These are phyloP conservation scores for Fusarium torreyae DNA, from an alignment of 2,329 filamentous ascomycete genomes.

Conservation along the genomic window DNA sequence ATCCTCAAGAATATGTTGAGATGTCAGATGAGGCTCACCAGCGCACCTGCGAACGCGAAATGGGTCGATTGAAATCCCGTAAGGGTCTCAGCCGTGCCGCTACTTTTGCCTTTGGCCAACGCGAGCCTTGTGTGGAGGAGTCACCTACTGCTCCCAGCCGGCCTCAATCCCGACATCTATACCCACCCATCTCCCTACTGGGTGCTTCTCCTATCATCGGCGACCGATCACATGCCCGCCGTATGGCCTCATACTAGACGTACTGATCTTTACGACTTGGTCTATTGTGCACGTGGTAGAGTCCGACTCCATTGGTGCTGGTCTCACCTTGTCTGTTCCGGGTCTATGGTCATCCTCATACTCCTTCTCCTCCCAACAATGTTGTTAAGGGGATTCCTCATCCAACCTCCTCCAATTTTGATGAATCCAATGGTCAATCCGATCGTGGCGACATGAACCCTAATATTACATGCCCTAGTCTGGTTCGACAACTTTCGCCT, in stretches of 20 bases:
- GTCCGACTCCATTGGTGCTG: slow-evolving; percentile 47
- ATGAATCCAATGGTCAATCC: slow-evolving; percentile 28
- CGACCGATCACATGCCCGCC: slow-evolving; percentile 70
- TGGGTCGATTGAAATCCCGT: slow-evolving; percentile 92
- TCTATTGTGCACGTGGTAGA: slow-evolving; percentile 50
- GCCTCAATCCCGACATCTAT: slow-evolving; percentile 54
- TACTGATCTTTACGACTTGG: slow-evolving; percentile 40
- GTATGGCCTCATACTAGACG: slow-evolving; percentile 75
- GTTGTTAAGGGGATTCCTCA: slow-evolving; percentile 34
- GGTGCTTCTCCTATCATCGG: slow-evolving; percentile 61
- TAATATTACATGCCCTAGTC: slow-evolving; percentile 34
- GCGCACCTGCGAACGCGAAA: slow-evolving; percentile 92
- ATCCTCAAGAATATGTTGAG: slow-evolving; percentile 94
- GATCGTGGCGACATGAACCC: slow-evolving; percentile 37
- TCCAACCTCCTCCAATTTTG: slow-evolving; percentile 20
- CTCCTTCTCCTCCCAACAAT: slow-evolving; percentile 29
- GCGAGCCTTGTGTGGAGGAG: slow-evolving; percentile 68
- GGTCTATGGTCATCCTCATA: slow-evolving; percentile 42
- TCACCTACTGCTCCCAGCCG: slow-evolving; percentile 72
- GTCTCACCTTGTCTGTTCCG: slow-evolving; percentile 47
- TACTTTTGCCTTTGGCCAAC: slow-evolving; percentile 94
- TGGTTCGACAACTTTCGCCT: slow-evolving; percentile 18
- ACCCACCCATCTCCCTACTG: slow-evolving; percentile 61
- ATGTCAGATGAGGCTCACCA: slow-evolving; percentile 96
- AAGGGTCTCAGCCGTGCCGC: slow-evolving; percentile 89